Conservation (phyloP, 2,329 filamentous ascomycete species). For the Coniella vitis region DNA sequence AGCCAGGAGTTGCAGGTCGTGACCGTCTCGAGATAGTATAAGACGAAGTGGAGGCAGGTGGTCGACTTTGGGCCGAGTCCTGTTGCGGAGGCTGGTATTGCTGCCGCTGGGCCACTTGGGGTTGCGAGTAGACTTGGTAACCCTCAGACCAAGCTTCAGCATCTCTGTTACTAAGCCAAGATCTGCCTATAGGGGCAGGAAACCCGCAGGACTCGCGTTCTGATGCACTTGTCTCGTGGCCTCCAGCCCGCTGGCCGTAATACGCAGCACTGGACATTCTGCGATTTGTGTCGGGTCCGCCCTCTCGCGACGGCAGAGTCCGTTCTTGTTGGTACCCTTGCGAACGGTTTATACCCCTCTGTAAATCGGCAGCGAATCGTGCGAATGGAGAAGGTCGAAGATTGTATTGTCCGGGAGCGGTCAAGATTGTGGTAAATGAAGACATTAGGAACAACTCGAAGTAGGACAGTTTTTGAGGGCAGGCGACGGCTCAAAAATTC, state of each 20-base stretch:
- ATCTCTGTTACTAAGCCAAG: constrained; percentile 10
- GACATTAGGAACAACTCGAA: constrained; percentile 8
- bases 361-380: constrained; percentile 8
- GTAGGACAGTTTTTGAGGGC: background rate
- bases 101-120: constrained; percentile 4
- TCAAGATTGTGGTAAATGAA: constrained; percentile 10
- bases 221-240: constrained; percentile 9
- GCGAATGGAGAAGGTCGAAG: constrained; percentile 10
- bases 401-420: constrained; percentile 9
- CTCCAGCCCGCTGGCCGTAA: constrained; percentile 14
- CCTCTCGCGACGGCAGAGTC: background rate
- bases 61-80: constrained; percentile 1
- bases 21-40: constrained; percentile 25
- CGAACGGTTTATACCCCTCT: background rate
- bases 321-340: background rate
- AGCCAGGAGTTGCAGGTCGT: constrained; percentile 32
- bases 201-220: constrained; percentile 7
- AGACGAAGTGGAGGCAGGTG: constrained; percentile 1
- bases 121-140: constrained; percentile 8
- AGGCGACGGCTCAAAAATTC: background rate
- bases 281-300: constrained; percentile 1
- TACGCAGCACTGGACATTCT: constrained; percentile 15
- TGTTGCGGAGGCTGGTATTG: constrained; percentile 10
- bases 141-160: constrained; percentile 7
- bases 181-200: constrained; percentile 6